phyloP scores from a whole-genome alignment of 179 eudicot species.

The Spinacia oleracea region DNA sequence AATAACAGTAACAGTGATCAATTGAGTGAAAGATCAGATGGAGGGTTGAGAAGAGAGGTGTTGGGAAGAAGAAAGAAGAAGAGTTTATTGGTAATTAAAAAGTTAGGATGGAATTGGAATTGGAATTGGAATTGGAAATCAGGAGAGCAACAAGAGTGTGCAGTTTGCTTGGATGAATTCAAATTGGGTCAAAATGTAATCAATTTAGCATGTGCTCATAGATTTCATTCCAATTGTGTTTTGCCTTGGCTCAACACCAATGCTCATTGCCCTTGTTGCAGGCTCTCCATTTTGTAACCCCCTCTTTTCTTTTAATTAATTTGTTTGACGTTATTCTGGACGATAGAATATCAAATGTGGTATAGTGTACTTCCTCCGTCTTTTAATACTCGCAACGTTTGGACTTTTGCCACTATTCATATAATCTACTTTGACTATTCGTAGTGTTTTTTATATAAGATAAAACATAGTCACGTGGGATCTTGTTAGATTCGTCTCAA shows the following conservation, averaged over 20 bases:
- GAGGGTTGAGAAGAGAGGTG: constrained; percentile 40
- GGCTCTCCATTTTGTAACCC: constrained; percentile 34
- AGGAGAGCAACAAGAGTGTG: constrained; percentile 62
- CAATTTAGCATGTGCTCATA: constrained; percentile 59
- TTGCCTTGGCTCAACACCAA: constrained; percentile 63
- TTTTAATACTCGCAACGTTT: too few relatives aligned
- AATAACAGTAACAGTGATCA: constrained; percentile 36
- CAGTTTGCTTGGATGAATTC: constrained; percentile 66
- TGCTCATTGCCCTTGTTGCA: constrained; percentile 81
- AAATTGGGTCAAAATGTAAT: constrained; percentile 47
- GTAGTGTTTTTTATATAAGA: too few relatives aligned
- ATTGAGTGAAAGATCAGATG: constrained; percentile 24
- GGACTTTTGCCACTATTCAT: too few relatives aligned
- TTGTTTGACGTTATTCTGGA: too few relatives aligned
- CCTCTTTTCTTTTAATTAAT: too few relatives aligned
- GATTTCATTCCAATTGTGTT: constrained; percentile 68
- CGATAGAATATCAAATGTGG: too few relatives aligned
- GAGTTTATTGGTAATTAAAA: too few relatives aligned
- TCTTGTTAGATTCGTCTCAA: too few relatives aligned
- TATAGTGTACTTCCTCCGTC: too few relatives aligned
- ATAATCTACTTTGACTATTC: too few relatives aligned
- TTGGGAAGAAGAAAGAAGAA: constrained; percentile 36
- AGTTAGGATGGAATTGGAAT: too few relatives aligned
- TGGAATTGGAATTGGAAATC: constrained; percentile 44
- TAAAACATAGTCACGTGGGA: too few relatives aligned